Evolutionary conservation across 192 early-diverging fungal genomes (phyloP).

Genomic region (Chytriomyces sp.): DNA sequence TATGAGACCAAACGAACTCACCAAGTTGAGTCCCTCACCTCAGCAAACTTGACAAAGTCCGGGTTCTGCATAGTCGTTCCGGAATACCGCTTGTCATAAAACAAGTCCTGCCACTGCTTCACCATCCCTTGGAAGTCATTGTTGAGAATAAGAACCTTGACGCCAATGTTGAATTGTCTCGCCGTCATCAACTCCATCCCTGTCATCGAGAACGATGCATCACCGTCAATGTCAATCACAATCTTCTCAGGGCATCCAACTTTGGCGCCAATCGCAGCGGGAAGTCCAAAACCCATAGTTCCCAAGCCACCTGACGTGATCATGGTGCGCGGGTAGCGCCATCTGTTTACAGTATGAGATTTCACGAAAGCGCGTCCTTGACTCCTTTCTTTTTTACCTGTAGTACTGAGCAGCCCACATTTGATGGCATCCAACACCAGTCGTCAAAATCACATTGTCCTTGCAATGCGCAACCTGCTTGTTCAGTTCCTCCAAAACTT

Average conservation of each 20-base stretch:
- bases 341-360: constrained; percentile 37
- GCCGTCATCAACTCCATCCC: constrained; percentile 98
- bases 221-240: constrained; percentile 98
- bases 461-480: constrained; percentile 79
- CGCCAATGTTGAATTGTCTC: constrained; percentile 94
- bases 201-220: constrained; percentile 98
- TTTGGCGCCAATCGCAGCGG: constrained; percentile 96
- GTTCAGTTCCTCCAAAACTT: constrained; percentile 90
- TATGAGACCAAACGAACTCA: constrained; percentile 9
- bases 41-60: constrained; percentile 97
- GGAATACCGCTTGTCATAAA: constrained; percentile 96
- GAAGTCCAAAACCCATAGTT: constrained; percentile 98
- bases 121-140: constrained; percentile 99
- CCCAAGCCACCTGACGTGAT: constrained; percentile 97
- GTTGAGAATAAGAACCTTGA: constrained; percentile 96
- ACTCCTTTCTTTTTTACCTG: constrained; percentile 50
- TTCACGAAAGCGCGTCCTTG: not conserved
- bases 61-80: constrained; percentile 95
- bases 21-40: constrained; percentile 42
- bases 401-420: constrained; percentile 99
- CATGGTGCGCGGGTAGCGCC: constrained; percentile 84
- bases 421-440: constrained; percentile 98
- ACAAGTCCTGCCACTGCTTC: constrained; percentile 84
- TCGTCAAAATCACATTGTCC: constrained; percentile 92
- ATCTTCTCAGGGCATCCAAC: constrained; percentile 90